Conservation (phyloP, 2,329 filamentous ascomycete species). For the Ceratocystis colombiana region DNA sequence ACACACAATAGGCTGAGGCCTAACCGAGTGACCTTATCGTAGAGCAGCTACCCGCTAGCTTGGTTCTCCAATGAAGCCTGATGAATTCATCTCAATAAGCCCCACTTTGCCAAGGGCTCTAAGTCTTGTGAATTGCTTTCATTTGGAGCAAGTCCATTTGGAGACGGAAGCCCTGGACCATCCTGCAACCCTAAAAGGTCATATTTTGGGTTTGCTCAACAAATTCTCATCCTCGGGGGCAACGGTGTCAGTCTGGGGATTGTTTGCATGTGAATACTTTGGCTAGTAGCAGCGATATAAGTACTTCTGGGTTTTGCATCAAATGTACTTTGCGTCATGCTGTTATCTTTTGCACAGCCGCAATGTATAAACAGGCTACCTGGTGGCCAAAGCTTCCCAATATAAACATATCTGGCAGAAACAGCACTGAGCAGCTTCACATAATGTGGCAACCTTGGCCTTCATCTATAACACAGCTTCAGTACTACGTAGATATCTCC, state of each 20-base stretch:
- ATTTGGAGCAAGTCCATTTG: conserved; percentile 1
- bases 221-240: neutral
- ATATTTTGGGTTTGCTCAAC: neutral
- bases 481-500: neutral
- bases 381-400: neutral
- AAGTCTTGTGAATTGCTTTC: neutral
- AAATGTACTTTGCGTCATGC: neutral
- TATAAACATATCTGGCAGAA: neutral
- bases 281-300: neutral
- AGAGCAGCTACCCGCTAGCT: neutral
- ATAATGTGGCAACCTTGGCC: neutral
- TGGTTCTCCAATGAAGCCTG: neutral
- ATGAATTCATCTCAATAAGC: neutral
- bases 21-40: neutral
- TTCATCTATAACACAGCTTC: neutral
- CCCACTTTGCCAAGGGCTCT: conserved; percentile 8
- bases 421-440: neutral
- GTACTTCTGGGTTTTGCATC: neutral
- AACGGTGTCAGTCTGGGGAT: too few species aligned
- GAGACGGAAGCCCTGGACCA: neutral
- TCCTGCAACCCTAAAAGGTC: neutral
- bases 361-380: neutral
- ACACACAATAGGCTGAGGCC: neutral
- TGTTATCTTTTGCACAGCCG: neutral
- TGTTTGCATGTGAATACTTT: neutral